Evolutionary conservation across 2,329 filamentous ascomycete species (phyloP), one percentile per base, ranked within the genome.

Genomic region (Camptophora hylomeconis): DNA sequence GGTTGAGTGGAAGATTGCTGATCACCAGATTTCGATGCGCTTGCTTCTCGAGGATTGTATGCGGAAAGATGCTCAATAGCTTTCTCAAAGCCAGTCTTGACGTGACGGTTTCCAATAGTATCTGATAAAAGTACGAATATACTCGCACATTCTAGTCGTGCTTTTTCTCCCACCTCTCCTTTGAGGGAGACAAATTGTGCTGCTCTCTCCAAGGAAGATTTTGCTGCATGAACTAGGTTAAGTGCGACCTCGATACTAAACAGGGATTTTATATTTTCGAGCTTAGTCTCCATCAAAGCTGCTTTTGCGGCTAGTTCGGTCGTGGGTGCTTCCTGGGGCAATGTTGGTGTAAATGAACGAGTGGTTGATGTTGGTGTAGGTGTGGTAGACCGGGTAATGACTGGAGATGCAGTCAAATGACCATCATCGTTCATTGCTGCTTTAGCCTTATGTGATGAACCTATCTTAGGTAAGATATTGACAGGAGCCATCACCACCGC

Each of bases 401-500:
- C 23, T 32, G 34, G 18, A n/a, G n/a, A n/a, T n/a, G n/a, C n/a
- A n/a, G n/a, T n/a, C n/a, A n/a, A n/a, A n/a, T n/a, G n/a, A 11
- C 29, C 32, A 13, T 48, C 46, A n/a, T 39, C 42, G 32, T 50
- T 45, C 28, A 42, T 36, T 3, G 46, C 28, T n/a, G 45, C 33
- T 38, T 47, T 48, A 6, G 43, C 39, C 19, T 46, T 45, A 15
- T 42, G 41, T 53, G 55, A 36, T 57, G 65, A 47, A 73, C 81
- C 31, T 39, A 82, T 70, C 25, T 69, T 75, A 2, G 83, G 81
- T 3, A 95, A 62, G 6, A 84, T 87, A 29, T 82, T 92, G 26
- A 98, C 87, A 2, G 89, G 89, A 75, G 93, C 92, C 86, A 98
- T 94, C 40, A 98, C 81, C 6, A 98, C 89, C 54, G 95, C 95